A percentile compares a stretch with the other conserved stretches of the same genome.
Conservation (phyloP, 257 asterid species). For the Capsicum chinense region DNA sequence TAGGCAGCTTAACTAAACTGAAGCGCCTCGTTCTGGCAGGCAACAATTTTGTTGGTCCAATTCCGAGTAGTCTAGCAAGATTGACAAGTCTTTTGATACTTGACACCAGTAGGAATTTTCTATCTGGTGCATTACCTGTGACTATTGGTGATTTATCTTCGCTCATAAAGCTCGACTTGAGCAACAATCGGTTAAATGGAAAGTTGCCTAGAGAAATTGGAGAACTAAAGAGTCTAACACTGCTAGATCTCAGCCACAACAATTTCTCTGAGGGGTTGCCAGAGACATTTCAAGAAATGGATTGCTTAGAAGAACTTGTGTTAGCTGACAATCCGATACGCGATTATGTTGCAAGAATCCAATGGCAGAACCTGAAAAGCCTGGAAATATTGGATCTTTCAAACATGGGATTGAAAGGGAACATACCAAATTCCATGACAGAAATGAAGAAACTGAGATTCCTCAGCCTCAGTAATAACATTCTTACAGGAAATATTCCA, state of each 20-base stretch:
- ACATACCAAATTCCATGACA: slow-evolving; percentile 35
- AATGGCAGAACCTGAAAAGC: slow-evolving; percentile 38
- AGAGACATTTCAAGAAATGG: slow-evolving; percentile 30
- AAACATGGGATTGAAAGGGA: slow-evolving; percentile 34
- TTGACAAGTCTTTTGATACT: slow-evolving; percentile 38
- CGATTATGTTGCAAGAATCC: slow-evolving; percentile 34
- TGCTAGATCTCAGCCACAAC: slow-evolving; percentile 40
- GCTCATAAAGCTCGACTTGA: slow-evolving; percentile 44
- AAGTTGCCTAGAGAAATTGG: slow-evolving; percentile 37
- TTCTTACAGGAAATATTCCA: slow-evolving; percentile 37
- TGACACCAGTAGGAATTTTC: slow-evolving; percentile 40
- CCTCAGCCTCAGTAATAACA: slow-evolving; percentile 42
- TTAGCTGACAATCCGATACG: slow-evolving; percentile 35
- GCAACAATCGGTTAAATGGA: slow-evolving; percentile 39
- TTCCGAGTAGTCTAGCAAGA: slow-evolving; percentile 37
- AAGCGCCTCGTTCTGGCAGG: slow-evolving; percentile 36
- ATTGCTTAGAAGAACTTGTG: slow-evolving; percentile 31
- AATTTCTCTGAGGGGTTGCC: slow-evolving; percentile 35
- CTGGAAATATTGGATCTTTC: slow-evolving; percentile 43
- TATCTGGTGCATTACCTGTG: slow-evolving; percentile 35
- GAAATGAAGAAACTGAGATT: slow-evolving; percentile 43
- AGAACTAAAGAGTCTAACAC: slow-evolving; percentile 32
- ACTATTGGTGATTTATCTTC: slow-evolving; percentile 36
- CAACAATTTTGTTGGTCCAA: slow-evolving; percentile 35
- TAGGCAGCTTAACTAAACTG: slow-evolving; percentile 36